Conservation (phyloP, 768 basidiomycete species). For the Hygrocybe coccinea region DNA sequence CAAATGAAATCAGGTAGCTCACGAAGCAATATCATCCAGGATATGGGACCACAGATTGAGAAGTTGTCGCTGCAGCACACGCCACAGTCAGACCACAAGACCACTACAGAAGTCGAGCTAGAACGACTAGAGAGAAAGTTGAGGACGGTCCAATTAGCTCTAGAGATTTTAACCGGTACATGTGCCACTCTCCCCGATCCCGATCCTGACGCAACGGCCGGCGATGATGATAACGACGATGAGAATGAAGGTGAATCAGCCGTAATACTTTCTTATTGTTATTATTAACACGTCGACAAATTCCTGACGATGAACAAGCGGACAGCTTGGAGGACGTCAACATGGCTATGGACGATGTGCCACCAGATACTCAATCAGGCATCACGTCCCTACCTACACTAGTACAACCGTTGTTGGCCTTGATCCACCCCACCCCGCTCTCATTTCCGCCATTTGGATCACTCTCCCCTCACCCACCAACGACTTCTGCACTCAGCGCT, state of each 20-base stretch:
- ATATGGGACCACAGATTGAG: constrained; percentile 47
- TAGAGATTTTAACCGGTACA: constrained; percentile 84
- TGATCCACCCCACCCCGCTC: constrained; percentile 69
- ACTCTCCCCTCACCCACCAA: constrained; percentile 79
- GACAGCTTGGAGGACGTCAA: constrained; percentile 29
- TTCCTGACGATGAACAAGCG: constrained; percentile 20
- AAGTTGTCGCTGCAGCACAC: constrained; percentile 57
- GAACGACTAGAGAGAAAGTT: constrained; percentile 68
- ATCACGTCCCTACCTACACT: constrained; percentile 53
- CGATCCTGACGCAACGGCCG: constrained; percentile 36
- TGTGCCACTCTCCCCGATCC: constrained; percentile 86
- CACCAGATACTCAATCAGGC: constrained; percentile 20
- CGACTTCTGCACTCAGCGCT: constrained; percentile 76
- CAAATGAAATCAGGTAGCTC: background rate
- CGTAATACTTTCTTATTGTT: background rate
- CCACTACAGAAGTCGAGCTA: constrained; percentile 61
- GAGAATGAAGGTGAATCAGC: constrained; percentile 27
- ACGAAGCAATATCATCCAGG: constrained; percentile 28
- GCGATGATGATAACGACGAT: constrained; percentile 37
- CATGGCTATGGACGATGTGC: constrained; percentile 42
- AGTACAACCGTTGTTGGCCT: constrained; percentile 60
- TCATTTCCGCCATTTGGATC: constrained; percentile 74
- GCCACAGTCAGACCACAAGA: constrained; percentile 74
- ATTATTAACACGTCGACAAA: background rate
- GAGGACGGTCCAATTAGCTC: constrained; percentile 70